Conservation (phyloP, 139 green algal species). For the Chlorella sp. region DNA sequence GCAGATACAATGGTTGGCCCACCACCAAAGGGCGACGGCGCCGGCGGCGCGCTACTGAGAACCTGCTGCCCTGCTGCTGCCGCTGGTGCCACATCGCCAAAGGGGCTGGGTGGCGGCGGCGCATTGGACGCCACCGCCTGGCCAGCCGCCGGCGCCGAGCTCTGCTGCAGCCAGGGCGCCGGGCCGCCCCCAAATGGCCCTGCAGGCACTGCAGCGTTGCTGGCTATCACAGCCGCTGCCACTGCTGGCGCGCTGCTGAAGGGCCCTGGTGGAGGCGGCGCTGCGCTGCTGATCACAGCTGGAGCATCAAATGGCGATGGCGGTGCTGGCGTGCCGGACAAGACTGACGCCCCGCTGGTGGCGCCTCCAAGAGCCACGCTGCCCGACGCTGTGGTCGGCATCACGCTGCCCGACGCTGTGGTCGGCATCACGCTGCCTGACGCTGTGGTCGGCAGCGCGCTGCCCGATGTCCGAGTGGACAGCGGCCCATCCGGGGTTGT, state of each 20-base stretch:
- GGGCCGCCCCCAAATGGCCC: not conserved
- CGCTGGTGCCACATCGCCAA: not conserved
- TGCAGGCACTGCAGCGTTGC: not conserved
- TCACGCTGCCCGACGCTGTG: not conserved
- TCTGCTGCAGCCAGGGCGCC: constrained; percentile 5
- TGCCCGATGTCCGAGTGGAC: not conserved
- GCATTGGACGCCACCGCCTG: not conserved
- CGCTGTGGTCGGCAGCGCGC: not conserved
- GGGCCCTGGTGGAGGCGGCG: not conserved
- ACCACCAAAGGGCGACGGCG: not conserved
- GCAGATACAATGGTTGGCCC: not conserved
- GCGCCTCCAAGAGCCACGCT: too few relatives aligned
- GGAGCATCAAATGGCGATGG: not conserved
- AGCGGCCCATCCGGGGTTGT: too few relatives aligned
- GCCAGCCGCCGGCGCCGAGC: not conserved
- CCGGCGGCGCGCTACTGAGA: not conserved
- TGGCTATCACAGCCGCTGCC: not conserved
- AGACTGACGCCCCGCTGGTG: too few relatives aligned
- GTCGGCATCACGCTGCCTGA: too few relatives aligned
- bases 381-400: not conserved
- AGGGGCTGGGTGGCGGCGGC: not conserved
- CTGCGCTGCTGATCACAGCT: constrained; percentile 1
- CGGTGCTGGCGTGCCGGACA: too few relatives aligned
- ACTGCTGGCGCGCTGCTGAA: not conserved
- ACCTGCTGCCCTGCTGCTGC: not conserved